Evolutionary conservation across 2,329 filamentous ascomycete genomes (phyloP).

Genomic region (Colletotrichum trifolii): DNA sequence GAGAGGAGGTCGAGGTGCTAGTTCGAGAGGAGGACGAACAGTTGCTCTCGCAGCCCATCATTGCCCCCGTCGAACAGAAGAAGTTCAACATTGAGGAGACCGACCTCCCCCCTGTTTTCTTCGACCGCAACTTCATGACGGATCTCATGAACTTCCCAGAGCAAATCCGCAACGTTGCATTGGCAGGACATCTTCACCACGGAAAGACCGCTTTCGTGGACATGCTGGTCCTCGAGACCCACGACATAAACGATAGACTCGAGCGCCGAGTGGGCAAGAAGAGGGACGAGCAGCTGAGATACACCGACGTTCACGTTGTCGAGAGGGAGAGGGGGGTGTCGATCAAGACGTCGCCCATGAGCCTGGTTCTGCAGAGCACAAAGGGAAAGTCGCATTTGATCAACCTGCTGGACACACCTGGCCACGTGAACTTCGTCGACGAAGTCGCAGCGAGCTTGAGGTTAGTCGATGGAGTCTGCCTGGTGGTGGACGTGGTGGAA

Average conservation of each 20-base stretch:
- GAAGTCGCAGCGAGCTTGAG: constrained; percentile 91
- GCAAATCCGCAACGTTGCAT: constrained; percentile 90
- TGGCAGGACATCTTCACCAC: constrained; percentile 94
- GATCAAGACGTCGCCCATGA: constrained; percentile 95
- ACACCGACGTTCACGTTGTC: constrained; percentile 91
- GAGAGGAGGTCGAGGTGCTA: constrained; percentile 91
- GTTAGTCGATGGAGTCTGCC: constrained; percentile 88
- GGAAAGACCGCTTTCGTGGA: constrained; percentile 99
- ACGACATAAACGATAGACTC: constrained; percentile 82
- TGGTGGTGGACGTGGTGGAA: constrained; percentile 96
- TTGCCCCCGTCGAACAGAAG: constrained; percentile 92
- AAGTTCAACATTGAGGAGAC: constrained; percentile 95
- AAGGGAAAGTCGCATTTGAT: constrained; percentile 95
- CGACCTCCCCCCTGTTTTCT: constrained; percentile 88
- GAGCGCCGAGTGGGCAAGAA: constrained; percentile 85
- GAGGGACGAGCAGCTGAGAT: constrained; percentile 89
- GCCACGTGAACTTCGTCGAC: constrained; percentile 98
- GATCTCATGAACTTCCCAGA: constrained; percentile 97
- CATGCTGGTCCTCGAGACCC: constrained; percentile 96
- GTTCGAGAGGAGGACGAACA: constrained; percentile 98
- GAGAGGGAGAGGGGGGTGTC: constrained; percentile 92
- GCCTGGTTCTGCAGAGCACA: constrained; percentile 85
- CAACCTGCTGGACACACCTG: constrained; percentile 95
- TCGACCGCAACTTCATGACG: constrained; percentile 91
- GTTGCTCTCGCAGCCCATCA: constrained; percentile 89